Base-by-base conservation (phyloP, 768 basidiomycete genomes). In the Suillus plorans region DNA sequence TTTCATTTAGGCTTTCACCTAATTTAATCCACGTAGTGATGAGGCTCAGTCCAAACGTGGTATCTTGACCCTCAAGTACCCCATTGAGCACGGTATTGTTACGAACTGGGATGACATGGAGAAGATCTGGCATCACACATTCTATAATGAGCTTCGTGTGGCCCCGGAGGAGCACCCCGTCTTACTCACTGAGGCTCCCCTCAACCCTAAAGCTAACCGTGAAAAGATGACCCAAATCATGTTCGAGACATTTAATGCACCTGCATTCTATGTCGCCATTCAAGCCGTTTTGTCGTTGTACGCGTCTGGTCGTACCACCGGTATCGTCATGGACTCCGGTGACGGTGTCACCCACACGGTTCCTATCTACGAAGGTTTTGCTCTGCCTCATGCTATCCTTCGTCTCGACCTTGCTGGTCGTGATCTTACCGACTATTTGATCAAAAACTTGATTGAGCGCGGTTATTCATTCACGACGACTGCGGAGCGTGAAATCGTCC, bases 51-150 rank as follows among this genome's bases (percentile, higher is more conserved):
- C 93, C 44, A 95, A 97, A 85, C 91, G 95, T 79, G 95, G 95
- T 84, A 94, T 97, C 77, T 84, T 97, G 68, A 91, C 90, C 55
- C 80, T 97, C 72, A 95, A 95, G 81, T 94, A 97, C 81, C 95
- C 93, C 61, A 94, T 94, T 70, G 92, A 95, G 78, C 93, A 94
- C 81, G 92, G 93, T 79, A 91, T 94, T 74, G 92, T 97, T 77
- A 95, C 94, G 79, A 95, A 97, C 88, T 97, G 95, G 95, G 95
- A 96, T 73, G 95, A 96, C 80, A 96, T 96, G 94, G 95, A 97
- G 83, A 95, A 96, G 82, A 96, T 96, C 77, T 97, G 94, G 94
- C 94, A 95, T 78, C 94, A 96, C 83, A 95, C 95, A 39, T 97
- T 96, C 80, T 96, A 89, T 80, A 90, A 90, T 72, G 89, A 90